Base-by-base conservation (phyloP, 306 rosid species). In the Clitoria ternatea region DNA sequence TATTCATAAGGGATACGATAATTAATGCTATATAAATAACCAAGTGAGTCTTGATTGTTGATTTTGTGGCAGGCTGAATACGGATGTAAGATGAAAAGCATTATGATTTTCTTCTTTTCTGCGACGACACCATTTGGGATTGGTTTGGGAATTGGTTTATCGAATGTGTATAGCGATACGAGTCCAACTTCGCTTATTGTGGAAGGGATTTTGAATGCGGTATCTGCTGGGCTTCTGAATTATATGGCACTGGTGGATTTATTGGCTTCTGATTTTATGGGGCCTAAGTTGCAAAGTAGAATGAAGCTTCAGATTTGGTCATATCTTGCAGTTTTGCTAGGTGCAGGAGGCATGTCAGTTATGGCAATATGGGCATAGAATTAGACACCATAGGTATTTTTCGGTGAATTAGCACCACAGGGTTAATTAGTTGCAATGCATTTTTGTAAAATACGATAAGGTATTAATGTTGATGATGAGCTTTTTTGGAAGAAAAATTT, bases 291-390 rank as follows among this genome's bases (percentile, higher is more conserved):
- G 2, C 96, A 86, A 72, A n/a, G 43, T 8, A 79, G 44, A 44
- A 7, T 75, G 1, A 89, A 74, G 71, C 90, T 86, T 5, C 92
- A 83, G 56, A 4, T 68, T 18, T 76, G 20, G 77, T 60, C 85
- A 0, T 86, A 66, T 68, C 1, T 74, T 8, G 85, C 92, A 2
- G 90, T 91, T 72, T 68, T 91, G 37, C 24, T 88, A 14, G 96
- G 96, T 0, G 85, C 82, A 2, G 96, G 96, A 26, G 81, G 81
- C 69, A 86, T 88, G 92, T 77, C 96, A 4, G 67, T 89, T 5
- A 83, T 89, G 90, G 88, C 96, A 69, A 79, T 73, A 52, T 86
- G 96, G 96, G 96, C 96, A 0, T 89, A 82, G 63, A 14, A 4
- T 40, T 9, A 3, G 1, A 42, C 9, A 37, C 1, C 1, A 37